Base-by-base conservation (phyloP, 805 yeast genomes). In the Isabelozyma heimii region DNA sequence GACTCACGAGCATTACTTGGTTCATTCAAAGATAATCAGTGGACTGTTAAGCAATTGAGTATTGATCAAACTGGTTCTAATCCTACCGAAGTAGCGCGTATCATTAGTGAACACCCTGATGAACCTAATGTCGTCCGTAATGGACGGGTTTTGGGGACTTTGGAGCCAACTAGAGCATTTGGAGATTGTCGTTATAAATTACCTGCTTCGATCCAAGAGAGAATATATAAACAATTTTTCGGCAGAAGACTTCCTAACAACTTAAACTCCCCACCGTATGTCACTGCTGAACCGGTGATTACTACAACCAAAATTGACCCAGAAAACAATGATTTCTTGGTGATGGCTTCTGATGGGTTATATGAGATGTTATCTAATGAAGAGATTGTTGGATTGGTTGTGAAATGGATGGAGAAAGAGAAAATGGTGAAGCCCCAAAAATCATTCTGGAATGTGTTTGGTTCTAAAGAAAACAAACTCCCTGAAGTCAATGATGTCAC, bases 151-250 rank as follows among this genome's bases (percentile, higher is more conserved):
- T 76, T 94, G 56, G 99, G 99, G 0, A 83, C 94, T 9, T 77
- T 94, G 53, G 98, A 94, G 67, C 99, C 99, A 12, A 83, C 97
- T 0, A 78, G 99, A 60, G 96, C 98, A 1, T 94, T 94, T 74
- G 99, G 99, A 43, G 99, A 94, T 67, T 96, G 97, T 50, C 80
- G 97, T 52, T 94, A 90, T 64, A 94, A 94, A 63, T 79, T 96
- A 76, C 82, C 91, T 63, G 85, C 58, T 52, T 82, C 84, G 17
- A 79, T 89, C 48, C 97, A 95, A 60, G 85, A 85, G 43, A 71
- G 77, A 49, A 77, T 88, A 20, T 85, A 89, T 57, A 78, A 85
- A 52, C 84, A 84, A 58, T 85, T 91, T 56, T 91, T 92, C 63
- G 95, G 97, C 35, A 80, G 92, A 62, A 70, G 80, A 49, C 80